Evolutionary conservation across 345 rosid genomes (phyloP).

Genomic region (Bruguiera parviflora): DNA sequence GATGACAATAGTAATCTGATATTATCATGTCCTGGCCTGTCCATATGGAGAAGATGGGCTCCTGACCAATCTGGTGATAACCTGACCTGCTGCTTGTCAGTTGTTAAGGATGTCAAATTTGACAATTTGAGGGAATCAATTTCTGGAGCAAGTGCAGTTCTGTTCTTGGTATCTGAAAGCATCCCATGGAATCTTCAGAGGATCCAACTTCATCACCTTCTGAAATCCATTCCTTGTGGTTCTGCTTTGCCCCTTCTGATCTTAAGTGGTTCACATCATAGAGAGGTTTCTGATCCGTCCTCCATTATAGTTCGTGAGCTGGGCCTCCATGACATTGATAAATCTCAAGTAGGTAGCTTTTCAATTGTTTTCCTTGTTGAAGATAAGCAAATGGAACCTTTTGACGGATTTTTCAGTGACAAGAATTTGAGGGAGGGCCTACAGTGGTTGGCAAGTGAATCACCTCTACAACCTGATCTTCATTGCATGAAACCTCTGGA

Average conservation of each 20-base stretch:
- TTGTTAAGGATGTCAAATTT: constrained; percentile 49
- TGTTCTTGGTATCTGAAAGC: constrained; percentile 60
- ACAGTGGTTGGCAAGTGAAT: constrained; percentile 72
- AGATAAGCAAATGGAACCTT: constrained; percentile 30
- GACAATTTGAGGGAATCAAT: constrained; percentile 35
- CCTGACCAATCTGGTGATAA: constrained; percentile 37
- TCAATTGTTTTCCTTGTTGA: constrained; percentile 54
- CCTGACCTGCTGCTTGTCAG: constrained; percentile 61
- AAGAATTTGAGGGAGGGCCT: constrained; percentile 63
- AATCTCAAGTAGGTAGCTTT: constrained; percentile 54
- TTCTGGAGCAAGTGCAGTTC: constrained; percentile 71
- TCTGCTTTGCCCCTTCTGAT: constrained; percentile 77
- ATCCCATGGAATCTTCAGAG: constrained; percentile 67
- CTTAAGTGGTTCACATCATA: constrained; percentile 44
- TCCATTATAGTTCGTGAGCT: constrained; percentile 39
- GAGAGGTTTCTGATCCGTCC: constrained; percentile 39
- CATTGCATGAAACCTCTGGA: constrained; percentile 46
- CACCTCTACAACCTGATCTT: constrained; percentile 72
- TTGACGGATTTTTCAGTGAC: constrained; percentile 68
- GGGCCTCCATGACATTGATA: constrained; percentile 64
- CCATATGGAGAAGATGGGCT: constrained; percentile 81
- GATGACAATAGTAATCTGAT: constrained; percentile 37
- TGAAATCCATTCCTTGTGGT: constrained; percentile 57
- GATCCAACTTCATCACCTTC: constrained; percentile 49
- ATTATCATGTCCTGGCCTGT: constrained; percentile 55